These are phyloP conservation scores for Suhomyces atakaporum DNA, from an alignment of 1,139 yeast species.

Conservation along the genomic window DNA sequence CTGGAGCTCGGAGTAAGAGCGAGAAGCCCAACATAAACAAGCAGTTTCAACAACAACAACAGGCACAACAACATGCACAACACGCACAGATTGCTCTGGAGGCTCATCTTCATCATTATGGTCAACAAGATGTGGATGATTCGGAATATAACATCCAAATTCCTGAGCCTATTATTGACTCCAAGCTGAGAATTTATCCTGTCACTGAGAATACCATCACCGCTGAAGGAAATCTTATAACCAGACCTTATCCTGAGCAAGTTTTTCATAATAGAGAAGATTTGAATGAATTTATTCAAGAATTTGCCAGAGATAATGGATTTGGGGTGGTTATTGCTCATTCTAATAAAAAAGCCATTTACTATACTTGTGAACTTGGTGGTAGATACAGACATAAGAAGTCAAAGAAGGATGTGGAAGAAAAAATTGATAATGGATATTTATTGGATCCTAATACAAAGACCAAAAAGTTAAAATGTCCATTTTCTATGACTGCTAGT, in stretches of 20 bases:
- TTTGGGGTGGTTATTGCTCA: slow-evolving; percentile 64
- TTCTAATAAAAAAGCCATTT: slow-evolving; percentile 59
- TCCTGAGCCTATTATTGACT: slow-evolving; percentile 50
- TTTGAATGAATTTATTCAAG: slow-evolving; percentile 55
- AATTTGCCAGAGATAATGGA: slow-evolving; percentile 59
- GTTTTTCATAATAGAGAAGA: slow-evolving; percentile 52
- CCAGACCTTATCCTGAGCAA: slow-evolving; percentile 58
- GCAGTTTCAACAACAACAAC: slow-evolving; percentile 18
- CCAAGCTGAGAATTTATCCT: slow-evolving; percentile 49
- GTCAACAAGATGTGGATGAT: slow-evolving; percentile 34
- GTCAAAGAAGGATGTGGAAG: slow-evolving; percentile 34
- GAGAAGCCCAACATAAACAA: slow-evolving; percentile 16
- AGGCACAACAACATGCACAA: slow-evolving; percentile 20
- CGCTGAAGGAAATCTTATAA: slow-evolving; percentile 53
- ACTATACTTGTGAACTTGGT: slow-evolving; percentile 63
- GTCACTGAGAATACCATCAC: slow-evolving; percentile 50
- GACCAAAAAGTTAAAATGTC: slow-evolving; percentile 57
- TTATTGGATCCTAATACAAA: slow-evolving; percentile 46
- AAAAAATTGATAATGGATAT: slow-evolving; percentile 36
- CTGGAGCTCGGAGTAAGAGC: background rate
- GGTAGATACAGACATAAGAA: slow-evolving; percentile 59
- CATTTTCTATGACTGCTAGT: slow-evolving; percentile 60
- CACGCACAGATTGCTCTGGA: slow-evolving; percentile 19
- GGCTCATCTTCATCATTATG: slow-evolving; percentile 23
- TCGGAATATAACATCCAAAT: slow-evolving; percentile 50